A percentile compares a stretch with the other conserved stretches of the same genome.
Evolutionary conservation across 2,329 filamentous ascomycete genomes (phyloP).

Genomic region (Scedosporium apiospermum): DNA sequence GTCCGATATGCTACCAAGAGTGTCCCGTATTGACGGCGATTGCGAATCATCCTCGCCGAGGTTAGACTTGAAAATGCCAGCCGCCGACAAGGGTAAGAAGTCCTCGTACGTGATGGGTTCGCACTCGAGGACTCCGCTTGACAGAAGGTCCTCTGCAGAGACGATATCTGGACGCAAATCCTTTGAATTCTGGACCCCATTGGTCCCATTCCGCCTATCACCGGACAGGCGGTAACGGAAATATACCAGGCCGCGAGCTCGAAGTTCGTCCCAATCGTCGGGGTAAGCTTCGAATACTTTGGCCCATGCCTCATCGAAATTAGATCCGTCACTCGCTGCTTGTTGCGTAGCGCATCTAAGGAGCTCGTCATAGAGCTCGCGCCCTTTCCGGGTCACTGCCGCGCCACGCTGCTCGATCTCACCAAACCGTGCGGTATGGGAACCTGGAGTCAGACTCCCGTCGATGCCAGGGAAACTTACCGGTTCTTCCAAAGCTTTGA

Average conservation of each 20-base stretch:
- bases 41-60: conserved; percentile 11
- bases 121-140: conserved; percentile 20
- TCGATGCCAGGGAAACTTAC: conserved; percentile 26
- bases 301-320: background rate
- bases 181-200: too few relatives aligned
- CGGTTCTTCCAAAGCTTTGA: conserved; percentile 37
- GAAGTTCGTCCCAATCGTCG: background rate
- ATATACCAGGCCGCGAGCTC: background rate
- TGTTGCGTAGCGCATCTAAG: conserved; percentile 19
- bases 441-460: conserved; percentile 19
- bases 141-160: conserved; percentile 21
- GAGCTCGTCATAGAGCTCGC: conserved; percentile 35
- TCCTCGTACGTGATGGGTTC: conserved; percentile 43
- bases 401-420: conserved; percentile 44
- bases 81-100: conserved; percentile 42
- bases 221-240: background rate
- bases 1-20: background rate
- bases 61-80: conserved; percentile 41
- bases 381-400: conserved; percentile 34
- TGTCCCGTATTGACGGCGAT: conserved; percentile 1
- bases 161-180: background rate
- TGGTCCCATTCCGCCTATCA: background rate
- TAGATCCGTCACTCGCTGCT: background rate
- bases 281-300: background rate
- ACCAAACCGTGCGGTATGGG: conserved; percentile 40